Base-by-base conservation (phyloP, 805 yeast genomes). In the Sugiyamaella smithiae region DNA sequence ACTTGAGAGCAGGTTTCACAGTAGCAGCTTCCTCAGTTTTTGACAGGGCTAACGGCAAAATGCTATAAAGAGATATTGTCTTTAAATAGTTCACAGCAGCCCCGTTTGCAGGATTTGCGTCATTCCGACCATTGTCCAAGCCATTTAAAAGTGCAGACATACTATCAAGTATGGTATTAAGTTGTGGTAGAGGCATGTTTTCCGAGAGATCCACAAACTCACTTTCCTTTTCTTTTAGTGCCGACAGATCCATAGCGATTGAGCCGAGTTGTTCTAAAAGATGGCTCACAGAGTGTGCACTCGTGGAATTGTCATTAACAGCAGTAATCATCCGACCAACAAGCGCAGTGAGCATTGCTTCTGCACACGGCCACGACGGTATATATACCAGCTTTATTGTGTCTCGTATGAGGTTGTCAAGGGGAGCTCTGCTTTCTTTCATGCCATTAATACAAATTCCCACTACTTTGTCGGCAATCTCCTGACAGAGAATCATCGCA, bases 361-460 rank as follows among this genome's bases (percentile, higher is more conserved):
- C 85, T 1, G 82, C 72, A 0, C 78, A 78, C 0, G 88, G 72
- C 79, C 84, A 87, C 47, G 80, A 82, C 0, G 88, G 86, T 6
- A 63, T 63, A 1, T 67, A 62, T 7, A 85, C 57, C 46, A 85
- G 62, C 0, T 59, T 52, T 5, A 80, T 49, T 17, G 85, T 64
- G 57, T 87, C 96, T 37, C 75, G 77, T 1, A 83, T 55, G 24
- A 83, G 67, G 16, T 74, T 57, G 28, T 83, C 88, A 32, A 85
- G 56, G 1, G 72, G 40, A 2, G 47, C 46, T 48, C 57, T n/a
- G 9, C 16, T 19, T n/a, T 20, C 31, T 16, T 45, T 24, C 12
- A 17, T 19, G 28, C 44, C 38, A 11, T 37, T 41, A 5, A 26
- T 26, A n/a, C 46, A 43, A 6, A 43, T 31, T 17, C 40, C 46